A percentile compares a stretch with the other conserved stretches of the same genome.
Conservation (phyloP, 306 rosid genomes). For the Vigna unguiculata region DNA sequence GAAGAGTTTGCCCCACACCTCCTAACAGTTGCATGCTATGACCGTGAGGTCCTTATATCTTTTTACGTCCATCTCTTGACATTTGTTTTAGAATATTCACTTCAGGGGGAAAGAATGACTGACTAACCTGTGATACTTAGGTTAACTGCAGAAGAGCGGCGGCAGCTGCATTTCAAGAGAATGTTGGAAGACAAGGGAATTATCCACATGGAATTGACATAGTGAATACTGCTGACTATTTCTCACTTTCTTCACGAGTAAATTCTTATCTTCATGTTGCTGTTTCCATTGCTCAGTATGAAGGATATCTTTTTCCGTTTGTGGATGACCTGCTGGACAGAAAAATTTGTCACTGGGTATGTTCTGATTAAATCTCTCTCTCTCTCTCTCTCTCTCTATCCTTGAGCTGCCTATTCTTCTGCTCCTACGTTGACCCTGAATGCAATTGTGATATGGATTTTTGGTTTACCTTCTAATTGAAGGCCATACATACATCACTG, state of each 20-base stretch:
- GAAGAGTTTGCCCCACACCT: constrained; percentile 93
- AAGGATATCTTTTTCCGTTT: constrained; percentile 82
- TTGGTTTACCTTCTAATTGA: constrained; percentile 35
- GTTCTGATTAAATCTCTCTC: constrained; percentile 43
- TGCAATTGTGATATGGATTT: constrained; percentile 30
- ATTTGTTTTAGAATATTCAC: constrained; percentile 39
- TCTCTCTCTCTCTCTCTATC: neutral
- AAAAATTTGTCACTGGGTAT: constrained; percentile 97
- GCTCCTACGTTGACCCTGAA: constrained; percentile 11
- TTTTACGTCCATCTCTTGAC: constrained; percentile 30
- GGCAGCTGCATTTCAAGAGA: constrained; percentile 98
- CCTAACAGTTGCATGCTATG: constrained; percentile 91
- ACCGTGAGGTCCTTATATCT: constrained; percentile 80
- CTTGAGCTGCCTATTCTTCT: constrained; percentile 25
- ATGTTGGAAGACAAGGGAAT: constrained; percentile 97
- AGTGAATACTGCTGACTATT: constrained; percentile 89
- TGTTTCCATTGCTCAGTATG: constrained; percentile 77
- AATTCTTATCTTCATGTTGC: constrained; percentile 85
- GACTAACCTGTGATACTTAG: constrained; percentile 59
- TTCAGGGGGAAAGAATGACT: constrained; percentile 37
- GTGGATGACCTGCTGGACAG: constrained; percentile 78
- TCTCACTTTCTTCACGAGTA: constrained; percentile 89
- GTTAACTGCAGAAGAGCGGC: constrained; percentile 99
- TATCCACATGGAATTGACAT: constrained; percentile 97
- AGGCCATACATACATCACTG: constrained; percentile 17